Conservation (phyloP, 768 basidiomycete species). For the Pseudohyphozyma bogoriensis region DNA sequence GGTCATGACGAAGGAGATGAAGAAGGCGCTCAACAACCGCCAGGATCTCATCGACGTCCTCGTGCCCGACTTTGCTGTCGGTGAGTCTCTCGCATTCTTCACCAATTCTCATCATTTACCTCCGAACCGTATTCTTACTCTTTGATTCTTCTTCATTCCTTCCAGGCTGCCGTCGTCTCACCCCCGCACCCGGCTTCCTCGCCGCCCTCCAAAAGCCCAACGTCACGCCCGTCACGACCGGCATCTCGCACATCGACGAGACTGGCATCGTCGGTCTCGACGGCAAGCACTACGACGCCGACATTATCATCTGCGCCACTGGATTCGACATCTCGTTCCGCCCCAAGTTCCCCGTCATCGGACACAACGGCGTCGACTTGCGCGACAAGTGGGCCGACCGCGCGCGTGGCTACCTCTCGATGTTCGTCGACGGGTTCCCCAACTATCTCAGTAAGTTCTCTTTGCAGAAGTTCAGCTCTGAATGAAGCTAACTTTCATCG, state of each 20-base stretch:
- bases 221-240: slow-evolving; percentile 10
- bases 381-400: slow-evolving; percentile 5
- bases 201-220: slow-evolving; percentile 16
- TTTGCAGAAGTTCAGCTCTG: background rate
- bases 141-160: background rate
- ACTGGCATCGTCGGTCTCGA: slow-evolving; percentile 13
- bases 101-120: slow-evolving; percentile 5
- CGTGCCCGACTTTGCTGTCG: slow-evolving; percentile 13
- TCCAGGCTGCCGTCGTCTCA: slow-evolving; percentile 13
- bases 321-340: slow-evolving; percentile 20
- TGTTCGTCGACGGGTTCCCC: slow-evolving; percentile 12
- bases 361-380: slow-evolving; percentile 5
- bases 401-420: slow-evolving; percentile 6
- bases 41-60: slow-evolving; percentile 10
- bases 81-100: background rate
- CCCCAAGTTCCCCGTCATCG: slow-evolving; percentile 20
- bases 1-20: background rate
- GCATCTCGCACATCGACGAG: slow-evolving; percentile 6
- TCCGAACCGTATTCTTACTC: background rate
- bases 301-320: slow-evolving; percentile 28
- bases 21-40: slow-evolving; percentile 1
- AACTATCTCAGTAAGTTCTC: slow-evolving; percentile 13
- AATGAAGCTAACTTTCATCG: background rate
- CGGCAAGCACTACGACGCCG: slow-evolving; percentile 18
- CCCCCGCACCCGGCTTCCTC: slow-evolving; percentile 17